Evolutionary conservation across 2,329 filamentous ascomycete genomes (phyloP), one percentile per base, ranked within the genome.

Genomic region (Talaromyces sp.): DNA sequence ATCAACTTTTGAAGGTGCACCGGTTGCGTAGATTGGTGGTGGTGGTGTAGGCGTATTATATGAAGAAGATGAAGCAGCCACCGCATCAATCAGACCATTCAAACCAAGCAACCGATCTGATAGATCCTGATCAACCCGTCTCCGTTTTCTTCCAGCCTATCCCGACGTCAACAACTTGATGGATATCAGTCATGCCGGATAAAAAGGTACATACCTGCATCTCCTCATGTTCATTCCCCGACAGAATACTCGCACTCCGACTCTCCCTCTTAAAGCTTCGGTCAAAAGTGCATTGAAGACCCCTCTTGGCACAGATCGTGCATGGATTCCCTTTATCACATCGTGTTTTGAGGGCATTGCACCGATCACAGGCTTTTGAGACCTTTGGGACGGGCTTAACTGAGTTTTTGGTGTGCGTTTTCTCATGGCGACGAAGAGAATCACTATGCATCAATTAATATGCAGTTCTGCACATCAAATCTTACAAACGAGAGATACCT

Each of bases 251-350:
- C 45, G 35, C 33, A n/a, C 54, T 61, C 19, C 49, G 60, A 63
- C 37, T 63, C 11, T 56, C 24, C 27, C 41, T 43, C 49, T 66
- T 54, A 7, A 52, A 39, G 16, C 10, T 50, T 39, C 64, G 37
- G 5, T 67, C 43, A 35, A 69, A 66, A 3, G 68, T 67, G 41
- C 68, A 69, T 13, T 16, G 33, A 14, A 66, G 35, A 3, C 65
- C 65, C 31, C 43, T 63, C 16, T 63, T 57, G 8, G 37, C 39
- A 60, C 68, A 69, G 19, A 56, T 19, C 5, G 47, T 33, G 31
- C 68, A 69, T 7, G 68, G 68, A 9, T 41, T 37, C 1, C 33
- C 31, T 9, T 67, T 66, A 14, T 69, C 67, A 27, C 68, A 69
- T 37, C 59, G 63, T 6, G 65, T 52, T 58, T 67, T 68, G 13